Evolutionary conservation across 305 asterid species (phyloP), one percentile per base, ranked within the genome.

Genomic region (Fraxinus xanthoxyloides): DNA sequence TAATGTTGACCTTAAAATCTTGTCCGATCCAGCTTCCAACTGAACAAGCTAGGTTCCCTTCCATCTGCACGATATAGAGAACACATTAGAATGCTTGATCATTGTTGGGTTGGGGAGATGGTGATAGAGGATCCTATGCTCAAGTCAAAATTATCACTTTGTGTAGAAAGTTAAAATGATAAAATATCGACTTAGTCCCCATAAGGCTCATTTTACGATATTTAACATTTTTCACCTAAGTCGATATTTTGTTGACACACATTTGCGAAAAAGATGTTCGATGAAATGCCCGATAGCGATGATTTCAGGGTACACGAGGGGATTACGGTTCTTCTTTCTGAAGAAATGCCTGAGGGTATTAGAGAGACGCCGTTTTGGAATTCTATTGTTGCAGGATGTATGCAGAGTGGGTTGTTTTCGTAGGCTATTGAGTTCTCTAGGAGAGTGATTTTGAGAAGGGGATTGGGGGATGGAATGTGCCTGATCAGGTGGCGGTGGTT

Each of bases 351-450:
- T 3, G 86, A 76, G 83, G 82, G 79, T 73, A 87, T 90, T 28
- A 88, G 93, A 78, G 98, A 95, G 67, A 72, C 93, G 3, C 95
- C 95, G 0, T 88, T 89, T 74, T 93, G 98, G 98, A 95, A 95
- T 84, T 90, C 92, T 74, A 84, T 95, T 2, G 88, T 95, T 46
- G 85, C 97, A 1, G 98, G 95, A n/a, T 92, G 93, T 32, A 84
- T 88, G 75, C 97, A 91, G 46, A 95, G 93, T 76, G 97, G 97
- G n/a, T 51, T 92, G 85, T 92, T 91, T 83, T 24, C 87, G 0
- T 95, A 93, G 87, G 97, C 93, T 28, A 77, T 95, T 56, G 86
- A 85, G 7, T 86, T 89, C 81, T 91, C 92, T 26, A 83, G 88
- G 87, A 89, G 93, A 86, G 90, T 93, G 98, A 86, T 91, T 54